Evolutionary conservation across 78 protist genomes (phyloP), one percentile per base, ranked within the genome.

Genomic region (Trichosphaerium sp.): DNA sequence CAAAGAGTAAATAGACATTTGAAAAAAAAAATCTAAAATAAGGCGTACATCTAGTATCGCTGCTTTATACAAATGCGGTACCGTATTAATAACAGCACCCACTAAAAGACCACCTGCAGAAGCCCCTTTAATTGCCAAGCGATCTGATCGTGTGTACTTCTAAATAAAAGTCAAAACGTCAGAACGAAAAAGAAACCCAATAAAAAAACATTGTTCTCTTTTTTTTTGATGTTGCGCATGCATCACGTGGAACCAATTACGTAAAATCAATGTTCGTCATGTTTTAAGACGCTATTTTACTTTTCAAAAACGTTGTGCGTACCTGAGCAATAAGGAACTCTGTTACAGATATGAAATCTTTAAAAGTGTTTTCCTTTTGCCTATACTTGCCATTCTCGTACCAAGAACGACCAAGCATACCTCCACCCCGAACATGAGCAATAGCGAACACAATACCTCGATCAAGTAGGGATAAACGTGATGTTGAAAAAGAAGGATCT

Each of bases 341-440:
- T 6, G 43, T 35, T 10, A 35, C 59, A 6, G 59, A 54, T 34
- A 54, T 10, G 32, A 60, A 78, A 28, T 78, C 84, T 2, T 28
- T 35, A 29, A 78, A 65, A 1, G 77, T 59, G 21, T 78, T 78
- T 38, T 56, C 62, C 7, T 78, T 78, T 1, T 43, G 31, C 11
- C 41, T 5, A 29, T 29, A 37, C 54, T 59, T 78, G 34, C 84
- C 84, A 43, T 23, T 34, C n/a, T n/a, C 69, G 49, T 65, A 62
- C 83, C 83, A 76, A 15, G 18, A 25, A 38, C 76, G 26, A 3
- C 71, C 84, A 14, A 78, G 23, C 38, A 71, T 77, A 31, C 77
- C 59, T 6, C 84, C 84, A 69, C 84, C 84, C 56, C 84, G 60
- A 23, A 39, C 55, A 60, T 78, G 72, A 6, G 84, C 84, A 2